Conservation (phyloP, 2,329 filamentous ascomycete genomes). For the Waltergamsia citrina region DNA sequence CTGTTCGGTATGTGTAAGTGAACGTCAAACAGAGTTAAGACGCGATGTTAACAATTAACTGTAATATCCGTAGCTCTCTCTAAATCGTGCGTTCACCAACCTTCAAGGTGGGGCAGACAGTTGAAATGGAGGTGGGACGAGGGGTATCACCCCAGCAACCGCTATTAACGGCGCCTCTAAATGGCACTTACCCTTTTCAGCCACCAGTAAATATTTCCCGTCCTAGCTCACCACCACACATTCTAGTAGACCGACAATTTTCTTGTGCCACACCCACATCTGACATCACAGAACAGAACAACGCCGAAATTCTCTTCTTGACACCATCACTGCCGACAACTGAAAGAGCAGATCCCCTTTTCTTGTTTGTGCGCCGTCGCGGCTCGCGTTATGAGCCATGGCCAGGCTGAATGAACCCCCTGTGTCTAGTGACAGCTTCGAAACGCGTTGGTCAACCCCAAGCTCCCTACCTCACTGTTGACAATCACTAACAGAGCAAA, state of each 20-base stretch:
- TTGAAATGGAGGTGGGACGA: neutral
- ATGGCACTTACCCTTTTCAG: neutral
- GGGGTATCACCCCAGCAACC: constrained; percentile 1
- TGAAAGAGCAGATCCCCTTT: neutral
- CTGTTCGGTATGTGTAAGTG: neutral
- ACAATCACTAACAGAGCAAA: neutral
- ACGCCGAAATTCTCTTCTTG: neutral
- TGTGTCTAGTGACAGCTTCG: constrained; percentile 58
- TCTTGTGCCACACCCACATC: neutral
- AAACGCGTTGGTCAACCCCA: constrained; percentile 49
- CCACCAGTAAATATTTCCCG: constrained; percentile 1
- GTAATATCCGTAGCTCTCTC: too few relatives aligned
- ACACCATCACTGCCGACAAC: neutral
- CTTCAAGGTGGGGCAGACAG: too few relatives aligned
- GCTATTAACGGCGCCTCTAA: neutral
- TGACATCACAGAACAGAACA: neutral
- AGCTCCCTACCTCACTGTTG: neutral
- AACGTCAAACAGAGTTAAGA: too few relatives aligned
- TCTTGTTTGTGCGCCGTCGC: neutral
- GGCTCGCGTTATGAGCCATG: constrained; percentile 41
- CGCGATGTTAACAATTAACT: neutral
- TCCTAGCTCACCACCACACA: neutral
- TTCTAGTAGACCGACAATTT: neutral
- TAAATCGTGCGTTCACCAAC: too few relatives aligned
- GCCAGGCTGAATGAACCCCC: constrained; percentile 72